Conservation (phyloP, 2,329 filamentous ascomycete genomes). For the Arthroderma uncinatum region DNA sequence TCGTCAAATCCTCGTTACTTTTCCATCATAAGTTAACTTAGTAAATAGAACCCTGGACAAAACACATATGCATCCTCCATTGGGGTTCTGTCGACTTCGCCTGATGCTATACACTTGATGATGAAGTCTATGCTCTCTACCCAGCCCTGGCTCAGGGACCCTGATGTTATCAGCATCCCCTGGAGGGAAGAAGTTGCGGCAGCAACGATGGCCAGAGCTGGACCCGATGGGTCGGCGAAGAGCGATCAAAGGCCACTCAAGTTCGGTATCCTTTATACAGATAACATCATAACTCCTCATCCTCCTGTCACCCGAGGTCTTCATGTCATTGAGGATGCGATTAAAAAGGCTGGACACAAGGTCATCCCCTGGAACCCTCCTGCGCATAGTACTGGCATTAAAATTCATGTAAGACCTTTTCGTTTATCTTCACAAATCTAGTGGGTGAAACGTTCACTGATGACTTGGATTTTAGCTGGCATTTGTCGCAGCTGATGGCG, state of each 20-base stretch:
- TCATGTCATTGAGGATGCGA: conserved; percentile 38
- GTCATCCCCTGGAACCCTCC: conserved; percentile 51
- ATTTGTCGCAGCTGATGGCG: conserved; percentile 16
- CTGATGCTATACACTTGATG: conserved; percentile 44
- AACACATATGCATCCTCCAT: conserved; percentile 52
- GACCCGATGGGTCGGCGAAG: conserved; percentile 28
- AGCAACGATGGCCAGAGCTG: conserved; percentile 27
- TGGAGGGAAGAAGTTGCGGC: conserved; percentile 44
- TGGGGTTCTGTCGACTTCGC: conserved; percentile 50
- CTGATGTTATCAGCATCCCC: conserved; percentile 53
- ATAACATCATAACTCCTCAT: conserved; percentile 42
- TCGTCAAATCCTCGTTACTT: too few species aligned
- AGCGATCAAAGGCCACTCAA: conserved; percentile 32
- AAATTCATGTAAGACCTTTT: conserved; percentile 31
- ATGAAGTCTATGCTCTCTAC: conserved; percentile 46
- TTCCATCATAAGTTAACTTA: neutral
- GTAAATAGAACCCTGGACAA: conserved; percentile 39
- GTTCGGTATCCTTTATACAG: conserved; percentile 45
- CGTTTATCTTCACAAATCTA: neutral
- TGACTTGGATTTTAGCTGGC: neutral
- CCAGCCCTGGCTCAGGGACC: conserved; percentile 56
- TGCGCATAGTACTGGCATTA: conserved; percentile 32
- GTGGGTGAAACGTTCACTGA: neutral
- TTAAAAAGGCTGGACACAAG: conserved; percentile 45
- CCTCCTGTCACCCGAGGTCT: conserved; percentile 49